These are phyloP conservation scores for Lasiosphaeris hirsuta DNA, from an alignment of 495 filamentous ascomycete species.

Conservation along the genomic window DNA sequence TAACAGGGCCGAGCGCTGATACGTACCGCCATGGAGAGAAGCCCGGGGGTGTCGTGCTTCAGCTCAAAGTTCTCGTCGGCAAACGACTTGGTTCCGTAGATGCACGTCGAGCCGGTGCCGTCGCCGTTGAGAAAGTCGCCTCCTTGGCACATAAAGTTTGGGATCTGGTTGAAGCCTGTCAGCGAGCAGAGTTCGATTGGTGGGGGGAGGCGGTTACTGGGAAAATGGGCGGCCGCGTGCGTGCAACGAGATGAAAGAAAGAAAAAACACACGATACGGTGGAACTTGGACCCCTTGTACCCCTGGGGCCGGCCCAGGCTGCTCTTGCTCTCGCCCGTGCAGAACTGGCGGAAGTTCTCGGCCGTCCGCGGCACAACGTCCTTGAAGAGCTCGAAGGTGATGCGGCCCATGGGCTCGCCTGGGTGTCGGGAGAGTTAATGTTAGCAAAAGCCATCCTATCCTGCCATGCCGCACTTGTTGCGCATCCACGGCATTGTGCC, in stretches of 20 bases:
- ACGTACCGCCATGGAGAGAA: slow-evolving; percentile 91
- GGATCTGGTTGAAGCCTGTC: slow-evolving; percentile 57
- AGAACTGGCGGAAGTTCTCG: slow-evolving; percentile 97
- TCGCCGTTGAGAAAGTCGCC: slow-evolving; percentile 95
- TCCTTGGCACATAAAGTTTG: slow-evolving; percentile 93
- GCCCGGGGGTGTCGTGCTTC: slow-evolving; percentile 72
- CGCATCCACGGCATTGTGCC: no score
- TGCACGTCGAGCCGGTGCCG: slow-evolving; percentile 82
- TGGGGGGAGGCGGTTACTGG: no score
- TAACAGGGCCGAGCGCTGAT: not conserved
- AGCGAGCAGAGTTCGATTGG: slow-evolving; percentile 1
- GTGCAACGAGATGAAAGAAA: not conserved
- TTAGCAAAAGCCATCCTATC: slow-evolving; percentile 1
- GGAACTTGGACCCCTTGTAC: slow-evolving; percentile 93
- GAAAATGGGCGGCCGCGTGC: no score
- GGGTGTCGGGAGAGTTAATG: not conserved
- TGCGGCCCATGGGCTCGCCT: slow-evolving; percentile 88
- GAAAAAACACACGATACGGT: slow-evolving; percentile 76
- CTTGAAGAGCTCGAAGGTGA: slow-evolving; percentile 92
- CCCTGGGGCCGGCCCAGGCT: slow-evolving; percentile 76
- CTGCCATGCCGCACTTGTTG: not conserved
- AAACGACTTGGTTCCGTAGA: slow-evolving; percentile 82
- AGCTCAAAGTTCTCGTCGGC: slow-evolving; percentile 85
- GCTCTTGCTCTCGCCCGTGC: slow-evolving; percentile 89
- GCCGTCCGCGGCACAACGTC: slow-evolving; percentile 81